Evolutionary conservation across 1,139 yeast species (phyloP).

Genomic region (Spathaspora sp.): DNA sequence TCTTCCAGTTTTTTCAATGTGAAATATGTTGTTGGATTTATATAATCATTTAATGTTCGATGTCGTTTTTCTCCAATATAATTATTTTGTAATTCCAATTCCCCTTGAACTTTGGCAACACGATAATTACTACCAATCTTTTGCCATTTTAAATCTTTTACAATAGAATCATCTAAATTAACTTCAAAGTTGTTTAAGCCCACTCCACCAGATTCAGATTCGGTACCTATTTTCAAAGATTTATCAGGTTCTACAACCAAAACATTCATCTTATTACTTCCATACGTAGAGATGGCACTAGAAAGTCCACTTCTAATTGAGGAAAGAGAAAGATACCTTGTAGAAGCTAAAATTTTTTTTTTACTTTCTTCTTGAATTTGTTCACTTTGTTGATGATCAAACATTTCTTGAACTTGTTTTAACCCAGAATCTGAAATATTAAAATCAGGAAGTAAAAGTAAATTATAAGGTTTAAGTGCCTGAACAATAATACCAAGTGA

Average conservation of each 20-base stretch:
- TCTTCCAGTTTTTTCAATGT: conserved; percentile 30
- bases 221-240: conserved; percentile 53
- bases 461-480: conserved; percentile 73
- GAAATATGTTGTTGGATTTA: conserved; percentile 38
- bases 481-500: conserved; percentile 80
- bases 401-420: conserved; percentile 26
- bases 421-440: conserved; percentile 32
- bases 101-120: conserved; percentile 82
- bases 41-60: conserved; percentile 27
- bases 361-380: conserved; percentile 24
- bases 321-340: conserved; percentile 34
- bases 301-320: conserved; percentile 34
- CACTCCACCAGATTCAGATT: conserved; percentile 26
- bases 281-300: conserved; percentile 17
- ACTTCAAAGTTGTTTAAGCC: conserved; percentile 68
- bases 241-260: conserved; percentile 38
- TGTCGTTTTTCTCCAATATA: conserved; percentile 12
- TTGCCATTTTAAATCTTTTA: conserved; percentile 77
- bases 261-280: conserved; percentile 28
- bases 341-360: conserved; percentile 25
- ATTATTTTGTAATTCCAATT: conserved; percentile 48
- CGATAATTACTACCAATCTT: conserved; percentile 75
- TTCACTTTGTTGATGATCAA: conserved; percentile 34
- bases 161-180: conserved; percentile 65
- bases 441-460: conserved; percentile 56